Evolutionary conservation across 352 stramenopile genomes (phyloP).

Genomic region (Globisporangium solare): DNA sequence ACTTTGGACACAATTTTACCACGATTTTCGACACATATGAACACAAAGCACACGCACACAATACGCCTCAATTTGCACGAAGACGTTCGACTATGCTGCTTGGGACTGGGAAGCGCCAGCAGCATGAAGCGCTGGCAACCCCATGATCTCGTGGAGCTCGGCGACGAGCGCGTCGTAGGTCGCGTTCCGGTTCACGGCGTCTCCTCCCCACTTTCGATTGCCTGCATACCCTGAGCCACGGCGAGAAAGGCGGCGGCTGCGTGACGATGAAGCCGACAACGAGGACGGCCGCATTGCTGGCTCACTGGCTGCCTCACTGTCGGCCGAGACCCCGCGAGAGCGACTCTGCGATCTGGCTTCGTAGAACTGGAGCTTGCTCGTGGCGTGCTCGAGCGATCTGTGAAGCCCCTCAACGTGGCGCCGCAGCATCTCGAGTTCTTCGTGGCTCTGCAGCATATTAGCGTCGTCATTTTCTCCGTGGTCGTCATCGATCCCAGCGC

Average conservation of each 20-base stretch:
- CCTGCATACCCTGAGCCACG: neutral
- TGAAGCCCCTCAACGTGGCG: constrained; percentile 47
- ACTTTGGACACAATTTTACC: too few species aligned
- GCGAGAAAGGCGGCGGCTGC: neutral
- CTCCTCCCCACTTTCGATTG: constrained; percentile 1
- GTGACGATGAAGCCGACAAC: neutral
- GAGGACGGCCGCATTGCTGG: neutral
- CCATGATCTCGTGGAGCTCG: constrained; percentile 77
- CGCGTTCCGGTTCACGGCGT: constrained; percentile 30
- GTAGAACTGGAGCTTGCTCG: constrained; percentile 44
- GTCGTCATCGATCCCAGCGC: constrained; percentile 24
- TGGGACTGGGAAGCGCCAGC: neutral
- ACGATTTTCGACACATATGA: too few species aligned
- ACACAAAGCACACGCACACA: too few species aligned
- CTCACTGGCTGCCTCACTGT: constrained; percentile 1
- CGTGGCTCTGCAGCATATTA: constrained; percentile 20
- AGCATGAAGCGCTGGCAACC: constrained; percentile 25
- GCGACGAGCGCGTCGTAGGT: constrained; percentile 48
- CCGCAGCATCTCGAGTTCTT: constrained; percentile 36
- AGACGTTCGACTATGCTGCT: neutral
- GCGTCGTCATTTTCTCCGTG: constrained; percentile 11
- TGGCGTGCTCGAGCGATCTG: constrained; percentile 42
- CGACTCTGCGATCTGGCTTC: constrained; percentile 1
- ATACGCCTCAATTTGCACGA: neutral
- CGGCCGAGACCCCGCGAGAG: constrained; percentile 2